phyloP scores from a whole-genome alignment of 352 stramenopile genomes.

The Phytophthora pisi region DNA sequence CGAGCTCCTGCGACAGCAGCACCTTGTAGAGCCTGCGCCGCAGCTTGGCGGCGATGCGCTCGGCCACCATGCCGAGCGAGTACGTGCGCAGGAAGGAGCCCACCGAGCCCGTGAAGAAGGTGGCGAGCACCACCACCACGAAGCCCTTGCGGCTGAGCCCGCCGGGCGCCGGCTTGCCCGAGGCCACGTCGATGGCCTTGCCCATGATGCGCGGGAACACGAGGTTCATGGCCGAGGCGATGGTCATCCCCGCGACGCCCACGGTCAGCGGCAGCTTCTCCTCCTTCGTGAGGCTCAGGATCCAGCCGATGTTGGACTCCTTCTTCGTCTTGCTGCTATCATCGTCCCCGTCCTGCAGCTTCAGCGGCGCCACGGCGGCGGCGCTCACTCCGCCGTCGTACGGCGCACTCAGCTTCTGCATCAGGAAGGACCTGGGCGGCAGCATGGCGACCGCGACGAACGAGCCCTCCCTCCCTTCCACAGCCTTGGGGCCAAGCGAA shows the following conservation, averaged over 20 bases:
- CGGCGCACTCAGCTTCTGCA: constrained; percentile 65
- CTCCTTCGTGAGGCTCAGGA: constrained; percentile 68
- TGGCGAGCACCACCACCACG: constrained; percentile 81
- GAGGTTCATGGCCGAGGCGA: constrained; percentile 89
- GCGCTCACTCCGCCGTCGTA: constrained; percentile 28
- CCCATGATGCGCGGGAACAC: constrained; percentile 91
- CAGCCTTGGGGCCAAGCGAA: background rate
- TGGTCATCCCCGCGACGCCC: constrained; percentile 80
- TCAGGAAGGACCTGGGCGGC: constrained; percentile 67
- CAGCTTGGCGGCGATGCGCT: constrained; percentile 84
- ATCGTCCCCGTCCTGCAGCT: background rate
- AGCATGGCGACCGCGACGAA: constrained; percentile 42
- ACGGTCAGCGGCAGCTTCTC: constrained; percentile 70
- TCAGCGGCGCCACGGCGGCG: constrained; percentile 2
- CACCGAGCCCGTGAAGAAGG: constrained; percentile 84
- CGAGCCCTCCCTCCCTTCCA: background rate
- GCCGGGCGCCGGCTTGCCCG: constrained; percentile 69
- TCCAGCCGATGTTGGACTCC: constrained; percentile 65
- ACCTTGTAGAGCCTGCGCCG: constrained; percentile 76
- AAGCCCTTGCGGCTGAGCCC: constrained; percentile 87
- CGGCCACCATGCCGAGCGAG: constrained; percentile 88
- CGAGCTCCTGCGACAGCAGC: constrained; percentile 81
- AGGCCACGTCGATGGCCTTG: constrained; percentile 87
- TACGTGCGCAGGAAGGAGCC: constrained; percentile 90
- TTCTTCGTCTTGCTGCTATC: constrained; percentile 6